phyloP scores from a whole-genome alignment of 116 monocot species.

The Papilionanthe hybrid region DNA sequence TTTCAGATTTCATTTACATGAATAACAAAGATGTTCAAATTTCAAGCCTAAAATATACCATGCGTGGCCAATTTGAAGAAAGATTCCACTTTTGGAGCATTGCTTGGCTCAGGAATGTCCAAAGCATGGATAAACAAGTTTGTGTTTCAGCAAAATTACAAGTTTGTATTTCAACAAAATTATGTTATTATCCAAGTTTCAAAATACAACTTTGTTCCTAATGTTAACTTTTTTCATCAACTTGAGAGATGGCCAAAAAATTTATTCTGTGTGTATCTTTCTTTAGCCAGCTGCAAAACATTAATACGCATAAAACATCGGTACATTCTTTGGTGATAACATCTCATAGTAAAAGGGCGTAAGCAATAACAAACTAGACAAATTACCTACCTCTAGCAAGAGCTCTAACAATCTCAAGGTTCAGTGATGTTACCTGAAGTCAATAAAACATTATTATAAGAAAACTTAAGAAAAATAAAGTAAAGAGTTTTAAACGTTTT shows the following conservation, averaged over 20 bases:
- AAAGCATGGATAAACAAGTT: neutral
- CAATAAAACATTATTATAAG: neutral
- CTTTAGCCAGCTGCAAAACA: neutral
- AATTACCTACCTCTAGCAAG: constrained; percentile 92
- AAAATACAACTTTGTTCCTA: neutral
- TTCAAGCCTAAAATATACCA: neutral
- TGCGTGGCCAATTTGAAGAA: neutral
- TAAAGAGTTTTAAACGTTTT: neutral
- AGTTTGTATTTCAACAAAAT: neutral
- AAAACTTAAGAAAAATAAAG: neutral
- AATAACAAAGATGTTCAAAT: neutral
- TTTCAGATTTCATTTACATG: neutral
- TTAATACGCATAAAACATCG: neutral
- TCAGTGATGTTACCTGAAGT: constrained; percentile 85
- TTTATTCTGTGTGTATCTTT: neutral
- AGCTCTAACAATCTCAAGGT: constrained; percentile 88
- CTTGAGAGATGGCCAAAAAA: neutral
- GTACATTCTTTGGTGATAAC: neutral
- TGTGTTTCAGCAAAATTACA: neutral
- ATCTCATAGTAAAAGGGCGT: neutral
- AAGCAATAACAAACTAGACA: neutral
- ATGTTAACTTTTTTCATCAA: neutral
- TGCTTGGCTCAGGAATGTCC: neutral
- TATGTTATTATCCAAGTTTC: neutral
- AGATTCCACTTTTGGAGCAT: neutral